A percentile compares a stretch with the other conserved stretches of the same genome.
Conservation (phyloP, 2,329 filamentous ascomycete genomes). For the Apiospora koreana region DNA sequence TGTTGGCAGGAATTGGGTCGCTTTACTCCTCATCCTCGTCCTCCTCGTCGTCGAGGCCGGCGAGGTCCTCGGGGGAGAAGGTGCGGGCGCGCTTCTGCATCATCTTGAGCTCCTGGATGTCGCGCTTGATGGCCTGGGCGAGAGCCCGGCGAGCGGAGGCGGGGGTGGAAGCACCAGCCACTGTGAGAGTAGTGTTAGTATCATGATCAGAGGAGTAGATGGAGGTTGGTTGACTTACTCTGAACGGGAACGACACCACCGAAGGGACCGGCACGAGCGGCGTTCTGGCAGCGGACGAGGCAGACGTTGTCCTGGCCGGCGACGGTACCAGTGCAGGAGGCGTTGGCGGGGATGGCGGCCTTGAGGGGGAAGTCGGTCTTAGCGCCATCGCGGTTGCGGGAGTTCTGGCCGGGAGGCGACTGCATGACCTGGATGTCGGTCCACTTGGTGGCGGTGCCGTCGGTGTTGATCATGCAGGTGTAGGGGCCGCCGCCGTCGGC, state of each 20-base stretch:
- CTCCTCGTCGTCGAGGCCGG: conserved; percentile 14
- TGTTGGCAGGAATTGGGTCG: neutral
- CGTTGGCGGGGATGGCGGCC: conserved; percentile 56
- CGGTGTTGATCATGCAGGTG: conserved; percentile 64
- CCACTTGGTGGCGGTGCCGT: conserved; percentile 57
- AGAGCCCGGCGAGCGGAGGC: conserved; percentile 23
- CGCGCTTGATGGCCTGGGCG: conserved; percentile 27
- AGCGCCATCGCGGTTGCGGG: conserved; percentile 45
- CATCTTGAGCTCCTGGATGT: conserved; percentile 18
- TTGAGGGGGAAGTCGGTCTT: conserved; percentile 51
- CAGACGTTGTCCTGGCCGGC: conserved; percentile 61
- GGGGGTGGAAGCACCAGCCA: conserved; percentile 28
- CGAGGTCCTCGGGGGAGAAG: conserved; percentile 11
- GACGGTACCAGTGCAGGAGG: conserved; percentile 60
- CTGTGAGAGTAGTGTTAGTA: conserved; percentile 18
- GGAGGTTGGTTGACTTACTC: conserved; percentile 28
- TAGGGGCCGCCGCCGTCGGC: conserved; percentile 67
- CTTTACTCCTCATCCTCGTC: conserved; percentile 16
- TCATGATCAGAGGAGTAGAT: conserved; percentile 19
- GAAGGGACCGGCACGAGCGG: conserved; percentile 61
- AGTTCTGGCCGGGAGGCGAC: conserved; percentile 52
- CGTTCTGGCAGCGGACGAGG: conserved; percentile 64
- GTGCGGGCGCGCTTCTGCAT: conserved; percentile 13
- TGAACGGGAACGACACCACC: conserved; percentile 62
- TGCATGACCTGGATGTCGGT: conserved; percentile 54